A percentile compares a stretch with the other conserved stretches of the same genome.
Conservation (phyloP, 345 rosid species). For the Eucalyptus globulus region DNA sequence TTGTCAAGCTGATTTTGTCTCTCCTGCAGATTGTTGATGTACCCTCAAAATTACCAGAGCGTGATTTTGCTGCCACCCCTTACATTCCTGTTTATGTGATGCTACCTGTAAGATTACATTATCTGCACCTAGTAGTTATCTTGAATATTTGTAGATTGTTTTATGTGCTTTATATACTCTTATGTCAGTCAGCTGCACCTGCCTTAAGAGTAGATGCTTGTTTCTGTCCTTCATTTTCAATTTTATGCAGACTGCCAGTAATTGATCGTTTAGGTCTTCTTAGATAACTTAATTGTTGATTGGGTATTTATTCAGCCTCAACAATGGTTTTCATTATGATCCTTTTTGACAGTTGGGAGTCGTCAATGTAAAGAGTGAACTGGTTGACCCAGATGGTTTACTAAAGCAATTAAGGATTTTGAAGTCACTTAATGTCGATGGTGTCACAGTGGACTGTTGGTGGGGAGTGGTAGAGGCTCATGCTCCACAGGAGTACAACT, state of each 20-base stretch:
- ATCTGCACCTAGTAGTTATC: not conserved
- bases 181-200: not conserved
- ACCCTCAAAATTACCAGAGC: slow-evolving; percentile 50
- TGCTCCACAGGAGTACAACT: slow-evolving; percentile 77
- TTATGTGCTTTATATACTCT: not conserved
- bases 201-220: not conserved
- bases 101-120: slow-evolving; percentile 63
- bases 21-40: slow-evolving; percentile 37
- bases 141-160: not conserved
- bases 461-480: slow-evolving; percentile 99
- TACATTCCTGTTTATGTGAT: slow-evolving; percentile 89
- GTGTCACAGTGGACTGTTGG: slow-evolving; percentile 95
- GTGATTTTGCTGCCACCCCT: slow-evolving; percentile 74
- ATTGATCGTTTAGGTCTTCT: not conserved
- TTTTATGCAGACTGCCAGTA: not conserved
- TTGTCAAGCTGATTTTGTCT: not conserved
- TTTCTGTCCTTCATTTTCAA: not conserved
- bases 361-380: slow-evolving; percentile 85
- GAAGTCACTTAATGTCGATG: slow-evolving; percentile 75
- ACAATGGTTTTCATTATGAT: not conserved
- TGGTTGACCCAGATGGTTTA: slow-evolving; percentile 79
- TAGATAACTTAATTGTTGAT: not conserved
- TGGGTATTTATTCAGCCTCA: not conserved
- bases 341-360: slow-evolving; percentile 60
- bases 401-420: slow-evolving; percentile 66